A percentile compares a stretch with the other conserved stretches of the same genome.
Evolutionary conservation across 345 rosid genomes (phyloP).

Genomic region (Eucalyptus grandis): DNA sequence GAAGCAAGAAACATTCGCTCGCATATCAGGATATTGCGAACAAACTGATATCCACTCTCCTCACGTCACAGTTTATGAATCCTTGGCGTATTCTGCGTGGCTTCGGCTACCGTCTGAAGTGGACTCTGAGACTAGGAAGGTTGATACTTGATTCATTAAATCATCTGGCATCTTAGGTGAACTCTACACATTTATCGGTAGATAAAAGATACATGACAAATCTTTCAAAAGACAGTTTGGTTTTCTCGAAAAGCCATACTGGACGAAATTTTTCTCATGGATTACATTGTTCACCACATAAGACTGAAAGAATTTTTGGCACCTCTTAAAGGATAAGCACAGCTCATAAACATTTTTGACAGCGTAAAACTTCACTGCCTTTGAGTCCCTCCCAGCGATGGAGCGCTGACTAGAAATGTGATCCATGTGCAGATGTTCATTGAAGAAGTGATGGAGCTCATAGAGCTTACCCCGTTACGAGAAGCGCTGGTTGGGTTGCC

Average conservation of each 20-base stretch:
- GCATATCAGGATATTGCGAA: slow-evolving; percentile 64
- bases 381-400: not conserved
- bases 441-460: slow-evolving; percentile 73
- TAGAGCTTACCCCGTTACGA: slow-evolving; percentile 41
- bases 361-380: not conserved
- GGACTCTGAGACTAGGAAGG: slow-evolving; percentile 43
- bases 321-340: not conserved
- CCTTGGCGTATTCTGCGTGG: slow-evolving; percentile 58
- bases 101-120: slow-evolving; percentile 51
- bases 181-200: not conserved
- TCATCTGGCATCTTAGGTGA: not conserved
- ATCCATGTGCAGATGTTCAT: slow-evolving; percentile 33
- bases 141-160: not conserved
- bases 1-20: slow-evolving; percentile 64
- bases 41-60: slow-evolving; percentile 72
- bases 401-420: not conserved
- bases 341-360: not conserved
- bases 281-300: not conserved
- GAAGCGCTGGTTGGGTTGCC: slow-evolving; percentile 60
- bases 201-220: not conserved
- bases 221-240: not conserved
- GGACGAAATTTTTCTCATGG: not conserved
- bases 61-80: slow-evolving; percentile 50
- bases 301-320: not conserved
- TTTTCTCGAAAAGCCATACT: not conserved